Percentiles rank a stretch among this genome's conserved stretches.
These are phyloP conservation scores for Penicillium sp. DNA, from an alignment of 2,329 filamentous ascomycete species.

Conservation along the genomic window DNA sequence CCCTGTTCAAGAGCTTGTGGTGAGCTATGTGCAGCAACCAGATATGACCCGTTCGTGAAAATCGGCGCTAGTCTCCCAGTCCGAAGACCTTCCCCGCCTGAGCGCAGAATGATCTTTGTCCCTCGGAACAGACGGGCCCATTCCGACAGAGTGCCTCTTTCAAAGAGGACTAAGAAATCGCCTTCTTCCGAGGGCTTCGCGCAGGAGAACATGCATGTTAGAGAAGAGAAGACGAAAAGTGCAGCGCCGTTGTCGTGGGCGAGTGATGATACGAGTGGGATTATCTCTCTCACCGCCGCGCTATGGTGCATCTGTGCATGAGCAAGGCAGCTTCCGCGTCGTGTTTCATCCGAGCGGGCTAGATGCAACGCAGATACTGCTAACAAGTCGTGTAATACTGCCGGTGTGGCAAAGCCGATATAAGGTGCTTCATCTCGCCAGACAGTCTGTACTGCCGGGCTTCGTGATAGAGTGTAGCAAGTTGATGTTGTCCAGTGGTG, in stretches of 20 bases:
- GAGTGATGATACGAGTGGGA: constrained; percentile 34
- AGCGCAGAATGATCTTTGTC: constrained; percentile 33
- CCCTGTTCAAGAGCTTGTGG: constrained; percentile 5
- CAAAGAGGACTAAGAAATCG: constrained; percentile 36
- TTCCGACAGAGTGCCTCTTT: constrained; percentile 34
- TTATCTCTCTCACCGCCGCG: constrained; percentile 30
- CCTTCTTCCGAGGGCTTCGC: constrained; percentile 34
- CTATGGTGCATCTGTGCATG: constrained; percentile 40
- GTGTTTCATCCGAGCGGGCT: constrained; percentile 40
- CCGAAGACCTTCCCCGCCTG: constrained; percentile 22
- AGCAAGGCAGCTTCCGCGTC: constrained; percentile 40
- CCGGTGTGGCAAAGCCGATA: constrained; percentile 47
- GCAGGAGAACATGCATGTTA: constrained; percentile 40
- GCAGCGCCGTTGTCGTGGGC: constrained; percentile 34
- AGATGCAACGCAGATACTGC: constrained; percentile 52
- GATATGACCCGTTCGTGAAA: constrained; percentile 12
- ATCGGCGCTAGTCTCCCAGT: constrained; percentile 14
- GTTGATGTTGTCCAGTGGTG: constrained; percentile 53
- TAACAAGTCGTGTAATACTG: constrained; percentile 50
- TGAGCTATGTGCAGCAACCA: background rate
- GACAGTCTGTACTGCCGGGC: constrained; percentile 43
- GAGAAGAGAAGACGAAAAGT: constrained; percentile 41
- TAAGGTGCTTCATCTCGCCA: constrained; percentile 50
- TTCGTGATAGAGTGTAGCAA: constrained; percentile 46
- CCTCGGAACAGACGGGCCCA: constrained; percentile 42